phyloP scores from a whole-genome alignment of 768 basidiomycete species.

The Leccinum pellstonianum region DNA sequence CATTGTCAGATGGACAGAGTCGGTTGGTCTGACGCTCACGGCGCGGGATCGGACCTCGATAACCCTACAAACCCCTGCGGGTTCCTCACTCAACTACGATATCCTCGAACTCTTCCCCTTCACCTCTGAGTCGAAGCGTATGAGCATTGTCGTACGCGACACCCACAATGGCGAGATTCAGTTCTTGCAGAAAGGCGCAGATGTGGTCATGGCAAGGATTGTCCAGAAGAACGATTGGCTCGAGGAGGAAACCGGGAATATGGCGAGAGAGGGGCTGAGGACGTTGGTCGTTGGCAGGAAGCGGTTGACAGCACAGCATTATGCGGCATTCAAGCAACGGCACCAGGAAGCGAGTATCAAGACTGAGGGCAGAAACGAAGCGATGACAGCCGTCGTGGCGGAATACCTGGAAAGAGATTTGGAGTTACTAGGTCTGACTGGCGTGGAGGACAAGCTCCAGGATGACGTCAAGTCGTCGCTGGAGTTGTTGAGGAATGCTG shows the following conservation, averaged over 20 bases:
- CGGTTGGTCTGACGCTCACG: slow-evolving; percentile 85
- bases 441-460: slow-evolving; percentile 98
- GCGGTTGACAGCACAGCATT: slow-evolving; percentile 64
- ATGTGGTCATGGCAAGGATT: slow-evolving; percentile 95
- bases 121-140: slow-evolving; percentile 97
- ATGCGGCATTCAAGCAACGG: slow-evolving; percentile 65
- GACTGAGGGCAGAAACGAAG: slow-evolving; percentile 78
- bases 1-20: slow-evolving; percentile 96
- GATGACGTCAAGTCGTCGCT: slow-evolving; percentile 95
- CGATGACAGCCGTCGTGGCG: slow-evolving; percentile 70
- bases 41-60: slow-evolving; percentile 92
- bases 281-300: slow-evolving; percentile 93
- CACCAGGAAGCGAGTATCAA: slow-evolving; percentile 79
- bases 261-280: slow-evolving; percentile 94
- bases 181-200: slow-evolving; percentile 96
- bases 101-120: slow-evolving; percentile 97
- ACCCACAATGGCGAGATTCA: slow-evolving; percentile 69
- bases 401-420: slow-evolving; percentile 84
- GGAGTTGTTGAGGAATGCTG: slow-evolving; percentile 91
- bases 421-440: slow-evolving; percentile 90
- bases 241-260: slow-evolving; percentile 97
- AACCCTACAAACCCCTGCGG: slow-evolving; percentile 71
- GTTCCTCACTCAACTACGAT: slow-evolving; percentile 66
- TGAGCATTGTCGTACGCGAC: slow-evolving; percentile 96
- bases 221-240: slow-evolving; percentile 98